Base-by-base conservation (phyloP, 208 protist genomes). In the Crithidia sp. region DNA sequence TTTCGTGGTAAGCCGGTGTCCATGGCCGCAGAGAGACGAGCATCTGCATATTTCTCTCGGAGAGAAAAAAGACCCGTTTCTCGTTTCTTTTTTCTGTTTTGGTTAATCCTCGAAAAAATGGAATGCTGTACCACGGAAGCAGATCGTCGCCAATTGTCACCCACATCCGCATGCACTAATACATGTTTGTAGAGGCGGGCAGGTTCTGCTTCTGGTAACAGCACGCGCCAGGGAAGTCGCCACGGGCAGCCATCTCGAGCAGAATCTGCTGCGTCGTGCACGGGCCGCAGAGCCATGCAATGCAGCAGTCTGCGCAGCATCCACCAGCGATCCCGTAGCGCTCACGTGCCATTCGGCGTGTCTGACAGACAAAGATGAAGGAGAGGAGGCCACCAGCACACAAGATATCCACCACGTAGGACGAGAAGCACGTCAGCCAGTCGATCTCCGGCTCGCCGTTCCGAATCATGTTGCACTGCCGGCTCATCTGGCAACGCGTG, bases 201-300 rank as follows among this genome's bases (percentile, higher is more conserved):
- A 17, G 54, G 2, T 52, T 44, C 40, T 41, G 72, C 14, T 58
- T 69, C 72, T 70, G 52, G 67, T 71, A 82, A 16, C 55, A 65
- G 50, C 57, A 76, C 52, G 83, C 88, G 39, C 84, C 84, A 19
- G 84, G 87, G 56, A 88, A 89, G 14, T 83, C 76, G 12, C 81
- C 74, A 66, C 75, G 64, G 7, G 64, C 55, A 2, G 80, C 79
- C 82, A 92, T 84, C 77, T 88, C 84, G 19, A 85, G 66, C 75
- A 89, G 71, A 56, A 76, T 74, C 61, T 89, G 87, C 60, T 87
- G 80, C 55, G 81, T 39, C 3, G 43, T 57, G 43, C 87, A 89
- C 7, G 2, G 40, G 2, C 17, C 14, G 59, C 84, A 92, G 16
- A 66, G 81, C 45, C 8, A 82, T 3, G 57, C 66, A 7, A 53